phyloP scores from a whole-genome alignment of 2,329 filamentous ascomycete species.

The Sclerotinia glacialis region DNA sequence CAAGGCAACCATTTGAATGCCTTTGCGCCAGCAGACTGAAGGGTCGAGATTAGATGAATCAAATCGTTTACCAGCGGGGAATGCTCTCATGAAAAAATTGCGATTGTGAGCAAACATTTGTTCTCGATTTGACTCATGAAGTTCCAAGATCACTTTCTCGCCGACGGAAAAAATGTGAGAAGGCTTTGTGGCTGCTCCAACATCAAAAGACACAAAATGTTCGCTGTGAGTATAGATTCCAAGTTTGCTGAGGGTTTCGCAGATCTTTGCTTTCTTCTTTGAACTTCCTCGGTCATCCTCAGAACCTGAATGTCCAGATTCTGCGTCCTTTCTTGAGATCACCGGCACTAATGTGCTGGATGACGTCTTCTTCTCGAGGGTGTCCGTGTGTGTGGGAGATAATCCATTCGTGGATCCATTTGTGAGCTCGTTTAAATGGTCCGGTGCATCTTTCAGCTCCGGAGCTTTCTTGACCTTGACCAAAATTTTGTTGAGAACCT shows the following conservation, averaged over 20 bases:
- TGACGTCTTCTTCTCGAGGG: constrained; percentile 16
- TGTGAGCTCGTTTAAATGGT: neutral
- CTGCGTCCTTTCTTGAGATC: constrained; percentile 27
- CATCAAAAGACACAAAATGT: constrained; percentile 70
- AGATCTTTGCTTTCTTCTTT: constrained; percentile 53
- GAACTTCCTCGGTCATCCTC: constrained; percentile 36
- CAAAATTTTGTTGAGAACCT: constrained; percentile 75
- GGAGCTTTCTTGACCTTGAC: constrained; percentile 69
- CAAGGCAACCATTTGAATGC: constrained; percentile 85
- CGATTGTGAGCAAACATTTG: constrained; percentile 79
- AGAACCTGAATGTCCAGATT: constrained; percentile 36
- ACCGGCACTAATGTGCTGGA: constrained; percentile 29
- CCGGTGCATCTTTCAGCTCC: neutral
- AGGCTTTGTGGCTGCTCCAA: constrained; percentile 57
- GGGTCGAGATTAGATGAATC: constrained; percentile 86
- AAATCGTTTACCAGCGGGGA: constrained; percentile 79
- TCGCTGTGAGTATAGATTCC: constrained; percentile 86
- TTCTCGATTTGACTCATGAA: constrained; percentile 52
- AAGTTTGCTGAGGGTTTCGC: constrained; percentile 67
- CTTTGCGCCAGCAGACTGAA: constrained; percentile 79
- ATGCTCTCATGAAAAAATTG: constrained; percentile 79
- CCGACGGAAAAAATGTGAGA: constrained; percentile 67
- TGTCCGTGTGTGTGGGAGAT: constrained; percentile 3
- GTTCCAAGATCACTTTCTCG: constrained; percentile 61
- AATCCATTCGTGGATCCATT: constrained; percentile 7